Conservation (phyloP, 148 eudicot genomes). For the Talinum fruticosum region DNA sequence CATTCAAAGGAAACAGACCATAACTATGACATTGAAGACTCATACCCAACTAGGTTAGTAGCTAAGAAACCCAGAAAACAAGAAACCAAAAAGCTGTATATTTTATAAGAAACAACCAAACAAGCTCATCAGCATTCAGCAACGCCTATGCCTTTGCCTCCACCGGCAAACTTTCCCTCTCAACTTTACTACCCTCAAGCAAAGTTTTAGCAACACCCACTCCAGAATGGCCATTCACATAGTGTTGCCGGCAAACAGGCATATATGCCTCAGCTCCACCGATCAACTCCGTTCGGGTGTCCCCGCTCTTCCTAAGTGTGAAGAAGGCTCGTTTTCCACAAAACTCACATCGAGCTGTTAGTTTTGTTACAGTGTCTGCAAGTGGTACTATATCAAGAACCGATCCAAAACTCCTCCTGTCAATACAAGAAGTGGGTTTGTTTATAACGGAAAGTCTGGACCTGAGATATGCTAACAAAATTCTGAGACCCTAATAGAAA, state of each 20-base stretch:
- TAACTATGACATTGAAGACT: not conserved
- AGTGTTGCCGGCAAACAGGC: conserved; percentile 96
- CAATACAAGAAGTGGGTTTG: not conserved
- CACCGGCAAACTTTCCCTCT: conserved; percentile 20
- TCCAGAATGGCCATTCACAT: conserved; percentile 49
- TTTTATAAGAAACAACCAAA: not conserved
- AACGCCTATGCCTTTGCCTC: conserved; percentile 25
- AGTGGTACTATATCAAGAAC: conserved; percentile 77
- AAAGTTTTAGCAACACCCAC: conserved; percentile 31
- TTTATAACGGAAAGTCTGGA: too few relatives aligned
- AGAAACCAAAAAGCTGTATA: not conserved
- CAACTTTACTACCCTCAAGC: conserved; percentile 25
- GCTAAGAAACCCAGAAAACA: not conserved
- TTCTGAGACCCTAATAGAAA: not conserved
- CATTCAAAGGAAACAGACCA: not conserved
- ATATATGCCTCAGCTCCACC: conserved; percentile 83
- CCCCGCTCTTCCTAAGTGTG: conserved; percentile 66
- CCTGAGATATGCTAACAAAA: too few relatives aligned
- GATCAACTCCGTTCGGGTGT: conserved; percentile 62
- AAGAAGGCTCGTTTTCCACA: conserved; percentile 79
- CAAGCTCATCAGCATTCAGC: conserved; percentile 25
- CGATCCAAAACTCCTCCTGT: conserved; percentile 82
- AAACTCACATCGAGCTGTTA: conserved; percentile 79
- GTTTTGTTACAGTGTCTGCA: conserved; percentile 87
- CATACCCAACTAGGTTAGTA: not conserved